Evolutionary conservation across 768 basidiomycete species (phyloP), one percentile per base, ranked within the genome.

Genomic region (Panus rudis): DNA sequence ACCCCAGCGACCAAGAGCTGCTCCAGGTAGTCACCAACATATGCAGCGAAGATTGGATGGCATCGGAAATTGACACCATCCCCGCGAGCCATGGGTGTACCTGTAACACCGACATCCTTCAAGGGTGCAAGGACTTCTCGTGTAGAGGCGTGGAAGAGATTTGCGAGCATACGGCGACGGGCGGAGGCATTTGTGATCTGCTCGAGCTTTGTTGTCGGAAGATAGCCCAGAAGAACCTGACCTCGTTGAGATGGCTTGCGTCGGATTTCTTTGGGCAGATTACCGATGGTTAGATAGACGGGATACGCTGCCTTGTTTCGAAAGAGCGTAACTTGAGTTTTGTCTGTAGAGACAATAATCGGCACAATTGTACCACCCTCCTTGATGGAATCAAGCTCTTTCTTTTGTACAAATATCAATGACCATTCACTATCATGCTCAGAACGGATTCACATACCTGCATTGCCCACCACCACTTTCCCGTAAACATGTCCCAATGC

Each of bases 391-490:
- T 49, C 48, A 33, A 49, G 16, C 11, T 39, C 24, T 4, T 34
- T 34, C 48, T 49, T 21, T 12, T 23, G n/a, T 17, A 19, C 6
- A 23, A 26, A 13, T 6, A n/a, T 28, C 6, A 27, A 20, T 39
- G 23, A 27, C 13, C 26, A 28, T 16, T 10, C 16, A 30, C 28
- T 30, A 30, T 30, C 28, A 30, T 10, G 16, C 16, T 16, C 10
- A 10, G 28, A 10, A 30, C 16, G 16, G 10, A 30, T 7, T 6
- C 28, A 27, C n/a, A 20, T 47, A 73, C 73, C 60, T 75, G 74
- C 1, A 60, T 67, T 6, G 38, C 37, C 72, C 73, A 75, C 75
- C 73, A 75, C 75, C 75, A 77, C 35, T 64, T 61, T 0, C 67
- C 71, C 0, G 70, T 75, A 31, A 72, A 59, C 63, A 75, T 66